These are phyloP conservation scores for Penicillium sp. DNA, from an alignment of 2,329 filamentous ascomycete genomes.

Conservation along the genomic window DNA sequence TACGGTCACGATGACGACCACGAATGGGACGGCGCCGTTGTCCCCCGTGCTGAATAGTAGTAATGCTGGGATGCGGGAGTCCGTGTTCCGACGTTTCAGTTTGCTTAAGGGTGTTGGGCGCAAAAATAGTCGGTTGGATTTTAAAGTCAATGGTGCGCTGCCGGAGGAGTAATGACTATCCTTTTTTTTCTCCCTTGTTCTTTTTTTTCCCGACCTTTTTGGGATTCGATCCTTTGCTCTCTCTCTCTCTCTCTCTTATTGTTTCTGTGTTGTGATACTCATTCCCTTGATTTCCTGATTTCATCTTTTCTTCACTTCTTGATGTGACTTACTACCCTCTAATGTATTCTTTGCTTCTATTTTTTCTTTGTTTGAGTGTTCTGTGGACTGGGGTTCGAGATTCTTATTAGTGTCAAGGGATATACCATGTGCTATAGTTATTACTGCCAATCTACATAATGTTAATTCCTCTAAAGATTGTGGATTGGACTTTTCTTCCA, in stretches of 20 bases:
- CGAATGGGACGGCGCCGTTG: slow-evolving; percentile 17
- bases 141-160: slow-evolving; percentile 33
- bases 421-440: slow-evolving; percentile 25
- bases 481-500: background rate
- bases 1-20: slow-evolving; percentile 13
- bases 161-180: slow-evolving; percentile 35
- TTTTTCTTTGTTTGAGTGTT: slow-evolving; percentile 6
- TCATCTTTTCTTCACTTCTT: slow-evolving; percentile 12
- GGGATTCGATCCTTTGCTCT: background rate
- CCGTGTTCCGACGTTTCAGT: slow-evolving; percentile 74
- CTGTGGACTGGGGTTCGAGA: slow-evolving; percentile 16
- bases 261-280: slow-evolving; percentile 3
- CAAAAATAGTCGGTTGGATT: slow-evolving; percentile 59
- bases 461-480: background rate
- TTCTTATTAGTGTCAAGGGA: slow-evolving; percentile 15
- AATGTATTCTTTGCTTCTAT: slow-evolving; percentile 5
- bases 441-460: slow-evolving; percentile 10
- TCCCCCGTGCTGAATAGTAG: slow-evolving; percentile 36
- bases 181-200: slow-evolving; percentile 4
- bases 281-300: background rate
- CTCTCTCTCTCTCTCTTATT: slow-evolving; percentile 7
- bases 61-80: slow-evolving; percentile 48
- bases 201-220: slow-evolving; percentile 9
- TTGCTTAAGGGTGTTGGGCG: slow-evolving; percentile 67
- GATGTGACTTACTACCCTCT: slow-evolving; percentile 20